A percentile compares a stretch with the other conserved stretches of the same genome.
Conservation (phyloP, 106 monocot genomes). For the Dioscorea zingiberensis region DNA sequence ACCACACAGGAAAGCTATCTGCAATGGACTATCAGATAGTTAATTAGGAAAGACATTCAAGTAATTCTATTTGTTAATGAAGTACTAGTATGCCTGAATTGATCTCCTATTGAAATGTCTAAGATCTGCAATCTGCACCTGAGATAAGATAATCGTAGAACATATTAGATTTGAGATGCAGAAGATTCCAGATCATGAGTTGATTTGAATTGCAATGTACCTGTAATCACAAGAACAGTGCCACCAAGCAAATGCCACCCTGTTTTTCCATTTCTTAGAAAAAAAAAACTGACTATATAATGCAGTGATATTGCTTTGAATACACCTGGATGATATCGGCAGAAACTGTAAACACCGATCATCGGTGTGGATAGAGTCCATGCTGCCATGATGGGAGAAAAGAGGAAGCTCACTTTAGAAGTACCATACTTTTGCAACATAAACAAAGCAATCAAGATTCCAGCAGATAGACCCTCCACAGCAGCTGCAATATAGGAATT, state of each 20-base stretch:
- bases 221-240: conserved; percentile 79
- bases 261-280: conserved; percentile 40
- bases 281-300: conserved; percentile 60
- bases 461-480: conserved; percentile 58
- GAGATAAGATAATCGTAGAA: background rate
- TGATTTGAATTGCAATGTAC: conserved; percentile 3
- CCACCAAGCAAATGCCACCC: conserved; percentile 79
- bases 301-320: conserved; percentile 72
- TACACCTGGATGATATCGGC: conserved; percentile 48
- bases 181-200: too few species aligned
- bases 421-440: conserved; percentile 70
- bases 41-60: background rate
- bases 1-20: conserved; percentile 70
- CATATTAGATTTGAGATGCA: too few species aligned
- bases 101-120: conserved; percentile 86
- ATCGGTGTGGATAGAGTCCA: conserved; percentile 76
- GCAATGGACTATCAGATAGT: conserved; percentile 4
- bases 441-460: conserved; percentile 53
- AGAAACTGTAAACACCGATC: conserved; percentile 60
- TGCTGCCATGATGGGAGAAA: conserved; percentile 78
- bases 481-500: conserved; percentile 19
- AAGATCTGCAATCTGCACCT: conserved; percentile 88
- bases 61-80: background rate
- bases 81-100: conserved; percentile 45
- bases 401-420: conserved; percentile 68